Base-by-base conservation (phyloP, 192 early-diverging fungal species). In the Rhizophlyctis rosea region DNA sequence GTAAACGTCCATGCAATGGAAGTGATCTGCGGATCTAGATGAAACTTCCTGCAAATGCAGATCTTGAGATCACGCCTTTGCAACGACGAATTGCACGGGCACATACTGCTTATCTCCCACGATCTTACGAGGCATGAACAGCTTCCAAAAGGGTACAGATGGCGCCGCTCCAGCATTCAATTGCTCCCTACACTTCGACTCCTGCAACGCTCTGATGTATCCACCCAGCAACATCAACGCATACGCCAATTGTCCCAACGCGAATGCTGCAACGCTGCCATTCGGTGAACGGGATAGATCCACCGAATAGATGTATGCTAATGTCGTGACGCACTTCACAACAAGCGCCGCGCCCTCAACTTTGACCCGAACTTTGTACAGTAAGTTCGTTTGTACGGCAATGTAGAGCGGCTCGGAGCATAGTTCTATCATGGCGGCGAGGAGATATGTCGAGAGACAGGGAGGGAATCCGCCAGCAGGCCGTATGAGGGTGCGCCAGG, bases 391-490 rank as follows among this genome's bases (percentile, higher is more conserved):
- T 32, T 88, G 79, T 0, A 87, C 80, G 16, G 89, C 63, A 30
- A 91, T 84, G 73, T 87, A 95, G 33, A 97, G 68, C 5, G 96
- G 96, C 71, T 98, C 96, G 14, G 87, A 78, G 1, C 80, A 44
- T 1, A 98, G 70, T 72, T 98, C 96, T 13, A 92, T 55, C 59
- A 90, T 78, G 2, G 92, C 89, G 0, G 91, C 84, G 9, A 86
- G 29, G 27, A 88, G 81, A 62, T 91, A 95, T 18, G 92, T 27
- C 87, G 78, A 13, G 9, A 54, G 11, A 14, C 58, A 13, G 7
- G 57, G 28, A 16, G 50, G 31, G 21, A 13, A 58, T 67, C 4
- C 52, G 50, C 7, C 36, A 11, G 5, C 61, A 35, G 58, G 69
- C 57, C 30, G 71, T 54, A 11, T 24, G 4, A 23, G 23, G 36